Percentiles rank a stretch among this genome's conserved stretches.
Evolutionary conservation across 495 filamentous ascomycete genomes (phyloP).

Genomic region (Cryomyces minteri): DNA sequence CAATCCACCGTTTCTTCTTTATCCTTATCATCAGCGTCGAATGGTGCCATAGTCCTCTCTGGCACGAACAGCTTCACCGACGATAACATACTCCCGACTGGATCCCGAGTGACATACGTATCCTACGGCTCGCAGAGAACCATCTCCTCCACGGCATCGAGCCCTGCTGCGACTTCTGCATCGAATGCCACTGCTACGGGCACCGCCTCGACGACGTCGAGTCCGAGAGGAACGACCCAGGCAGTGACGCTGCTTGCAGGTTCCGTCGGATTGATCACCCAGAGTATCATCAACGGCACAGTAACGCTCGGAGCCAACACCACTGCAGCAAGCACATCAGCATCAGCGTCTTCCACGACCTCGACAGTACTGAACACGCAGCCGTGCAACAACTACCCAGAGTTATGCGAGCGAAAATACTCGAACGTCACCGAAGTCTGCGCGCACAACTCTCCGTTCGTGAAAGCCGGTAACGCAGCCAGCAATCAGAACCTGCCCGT

Average conservation of each 20-base stretch:
- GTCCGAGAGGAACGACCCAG: neutral
- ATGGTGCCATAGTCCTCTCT: no score
- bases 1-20: no score
- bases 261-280: neutral
- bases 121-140: neutral
- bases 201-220: neutral
- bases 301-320: neutral
- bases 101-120: neutral
- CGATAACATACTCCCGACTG: neutral
- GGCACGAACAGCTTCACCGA: no score
- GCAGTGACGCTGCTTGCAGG: neutral
- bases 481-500: slow-evolving; percentile 62
- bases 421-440: slow-evolving; percentile 80
- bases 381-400: slow-evolving; percentile 75
- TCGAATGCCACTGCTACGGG: neutral
- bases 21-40: no score
- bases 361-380: slow-evolving; percentile 16
- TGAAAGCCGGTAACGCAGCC: slow-evolving; percentile 43
- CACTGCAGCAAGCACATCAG: neutral
- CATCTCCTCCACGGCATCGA: neutral
- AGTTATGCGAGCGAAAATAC: slow-evolving; percentile 66
- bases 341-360: slow-evolving; percentile 6
- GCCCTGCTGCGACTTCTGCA: neutral
- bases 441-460: slow-evolving; percentile 79
- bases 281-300: neutral